Evolutionary conservation across 2,329 filamentous ascomycete species (phyloP), one percentile per base, ranked within the genome.

Genomic region (Fusarium pseudonygamai): DNA sequence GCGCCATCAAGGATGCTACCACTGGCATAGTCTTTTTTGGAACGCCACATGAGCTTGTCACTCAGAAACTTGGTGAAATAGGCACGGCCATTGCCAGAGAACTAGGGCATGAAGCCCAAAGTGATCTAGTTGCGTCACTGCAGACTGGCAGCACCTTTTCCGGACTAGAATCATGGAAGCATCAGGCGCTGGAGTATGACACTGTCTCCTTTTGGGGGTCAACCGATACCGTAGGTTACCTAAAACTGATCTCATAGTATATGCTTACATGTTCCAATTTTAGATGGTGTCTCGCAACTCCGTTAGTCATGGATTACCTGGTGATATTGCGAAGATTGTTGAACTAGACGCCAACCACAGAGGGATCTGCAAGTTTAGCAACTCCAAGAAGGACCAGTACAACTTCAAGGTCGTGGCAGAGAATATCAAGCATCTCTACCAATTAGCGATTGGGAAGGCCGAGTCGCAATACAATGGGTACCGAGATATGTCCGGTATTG

Each of bases 251-350:
- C 3, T 11, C 7, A 7, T 1, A 5, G 6, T 6, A 10, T 6
- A n/a, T 34, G 4, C 30, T 50, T 18, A 34, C 12, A 2, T 20
- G 1, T 3, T 20, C 7, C 0, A 7, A 0, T 18, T 11, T 6
- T 6, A 50, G 47, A n/a, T 34, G 2, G 30, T 20, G 5, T 10
- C 47, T n/a, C 30, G 47, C 7, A 14, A 34, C 0, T 10, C 6
- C 5, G 30, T n/a, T 24, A 34, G 7, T 4, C 47, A 5, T 14
- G 22, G 28, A 13, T 18, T 50, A 1, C 47, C 30, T 5, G 47
- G 30, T 2, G 22, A 50, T 2, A 3, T 50, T 24, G 22, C 15
- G 30, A 50, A 50, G 47, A 24, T 50, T 16, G 22, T 34, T 1
- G 47, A 50, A 14, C 22, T 50, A 10, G 22, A 14, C 30, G 15